Evolutionary conservation across 768 basidiomycete species (phyloP).

Genomic region (Antrodiella citrinella): DNA sequence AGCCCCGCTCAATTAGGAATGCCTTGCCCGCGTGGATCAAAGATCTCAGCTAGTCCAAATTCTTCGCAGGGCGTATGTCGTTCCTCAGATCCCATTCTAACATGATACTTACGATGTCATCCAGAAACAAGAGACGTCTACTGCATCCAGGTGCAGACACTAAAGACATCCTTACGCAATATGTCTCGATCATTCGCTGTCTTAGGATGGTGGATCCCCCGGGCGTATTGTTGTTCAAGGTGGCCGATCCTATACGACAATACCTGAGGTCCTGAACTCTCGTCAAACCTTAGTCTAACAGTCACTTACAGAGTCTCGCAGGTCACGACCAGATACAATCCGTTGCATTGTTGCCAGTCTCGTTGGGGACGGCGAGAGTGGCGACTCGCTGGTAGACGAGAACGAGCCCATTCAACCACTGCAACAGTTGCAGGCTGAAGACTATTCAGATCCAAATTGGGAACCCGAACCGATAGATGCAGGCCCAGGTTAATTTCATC

Average conservation of each 20-base stretch:
- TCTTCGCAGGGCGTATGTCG: conserved; percentile 64
- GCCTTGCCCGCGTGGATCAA: conserved; percentile 73
- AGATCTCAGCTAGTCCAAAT: conserved; percentile 67
- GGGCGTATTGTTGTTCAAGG: conserved; percentile 87
- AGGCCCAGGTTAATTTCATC: conserved; percentile 61
- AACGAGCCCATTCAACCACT: conserved; percentile 73
- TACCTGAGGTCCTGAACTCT: conserved; percentile 73
- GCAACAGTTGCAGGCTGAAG: conserved; percentile 70
- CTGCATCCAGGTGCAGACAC: conserved; percentile 96
- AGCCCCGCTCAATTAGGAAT: conserved; percentile 41
- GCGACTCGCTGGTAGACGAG: conserved; percentile 79
- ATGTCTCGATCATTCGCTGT: conserved; percentile 88
- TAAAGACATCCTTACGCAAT: conserved; percentile 80
- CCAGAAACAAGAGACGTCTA: conserved; percentile 76
- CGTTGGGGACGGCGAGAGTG: conserved; percentile 76
- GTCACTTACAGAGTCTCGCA: conserved; percentile 19
- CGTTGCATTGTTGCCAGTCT: conserved; percentile 87
- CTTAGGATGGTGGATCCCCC: conserved; percentile 87
- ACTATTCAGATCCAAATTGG: conserved; percentile 90
- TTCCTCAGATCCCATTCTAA: background rate
- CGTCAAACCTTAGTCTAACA: conserved; percentile 1
- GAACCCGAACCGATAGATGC: conserved; percentile 95
- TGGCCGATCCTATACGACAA: conserved; percentile 84
- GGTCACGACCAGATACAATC: conserved; percentile 88
- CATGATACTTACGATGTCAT: background rate